Conservation (phyloP, 202 grass and related monocot species). For the Carex arenaria region DNA sequence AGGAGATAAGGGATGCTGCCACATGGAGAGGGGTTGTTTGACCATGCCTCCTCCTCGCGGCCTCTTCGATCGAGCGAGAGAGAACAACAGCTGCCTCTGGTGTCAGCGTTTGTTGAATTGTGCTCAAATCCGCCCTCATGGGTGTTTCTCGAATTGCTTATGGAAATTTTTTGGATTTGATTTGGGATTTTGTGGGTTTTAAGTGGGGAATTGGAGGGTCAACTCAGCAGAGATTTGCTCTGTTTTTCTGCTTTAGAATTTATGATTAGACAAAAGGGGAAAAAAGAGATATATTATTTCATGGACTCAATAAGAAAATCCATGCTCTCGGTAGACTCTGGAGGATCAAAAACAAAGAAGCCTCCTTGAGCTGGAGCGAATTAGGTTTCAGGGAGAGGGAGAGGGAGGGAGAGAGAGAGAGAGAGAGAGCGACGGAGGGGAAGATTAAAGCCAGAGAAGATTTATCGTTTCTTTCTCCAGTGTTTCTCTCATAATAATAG, state of each 20-base stretch:
- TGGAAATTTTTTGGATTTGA: not conserved
- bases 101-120: constrained; percentile 87
- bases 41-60: constrained; percentile 47
- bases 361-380: not conserved
- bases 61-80: constrained; percentile 58
- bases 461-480: not conserved
- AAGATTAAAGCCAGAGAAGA: not conserved
- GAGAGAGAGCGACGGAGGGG: not conserved
- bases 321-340: not conserved
- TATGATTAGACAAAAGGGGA: not conserved
- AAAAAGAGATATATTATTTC: not conserved
- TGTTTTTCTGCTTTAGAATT: not conserved
- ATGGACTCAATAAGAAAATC: not conserved
- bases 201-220: not conserved
- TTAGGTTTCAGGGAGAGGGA: not conserved
- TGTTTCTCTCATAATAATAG: not conserved
- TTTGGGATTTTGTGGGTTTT: constrained; percentile 14
- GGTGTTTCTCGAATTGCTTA: constrained; percentile 2
- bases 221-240: not conserved
- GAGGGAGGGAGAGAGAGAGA: not conserved
- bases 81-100: constrained; percentile 69
- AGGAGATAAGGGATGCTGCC: constrained; percentile 58
- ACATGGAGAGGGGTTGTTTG: constrained; percentile 89
- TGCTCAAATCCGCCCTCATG: constrained; percentile 91
- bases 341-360: not conserved